Evolutionary conservation across 768 basidiomycete genomes (phyloP), one percentile per base, ranked within the genome.

Genomic region (Leccinellum albellum): DNA sequence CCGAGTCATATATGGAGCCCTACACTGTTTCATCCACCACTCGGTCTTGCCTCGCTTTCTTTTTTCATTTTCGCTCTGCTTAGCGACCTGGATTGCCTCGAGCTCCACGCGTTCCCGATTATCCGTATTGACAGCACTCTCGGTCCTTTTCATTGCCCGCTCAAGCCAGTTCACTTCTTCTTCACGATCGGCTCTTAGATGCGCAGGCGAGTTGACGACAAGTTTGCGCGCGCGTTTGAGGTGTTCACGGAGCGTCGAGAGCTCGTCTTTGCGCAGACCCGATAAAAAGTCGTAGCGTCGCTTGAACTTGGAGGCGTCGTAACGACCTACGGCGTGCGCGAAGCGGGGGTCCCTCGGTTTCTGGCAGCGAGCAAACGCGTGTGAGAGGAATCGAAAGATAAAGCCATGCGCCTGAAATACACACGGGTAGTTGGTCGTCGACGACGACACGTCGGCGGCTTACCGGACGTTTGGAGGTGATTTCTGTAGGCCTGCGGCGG

Each of bases 321-420:
- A 85, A 58, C 83, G 77, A 14, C 93, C 93, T 14, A 88, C 78
- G 9, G 88, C 73, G 26, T 84, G 79, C 26, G 88, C 75, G 73
- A 98, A 98, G 48, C 94, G 84, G 1, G 95, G 94, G 73, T 98
- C 94, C 29, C 94, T 83, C 14, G 85, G 70, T 72, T 86, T 82
- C 93, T 95, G 51, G 55, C 35, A 10, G 23, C 6, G 26, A 24
- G 49, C 32, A 29, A 56, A 37, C 17, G 33, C 20, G 6, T 28
- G 17, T 13, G 17, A 32, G 26, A 47, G 17, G 1, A 20, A 59
- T 8, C 4, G 9, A 29, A n/a, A 10, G 45, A 24, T 24, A 3
- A 24, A 21, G 8, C 15, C 21, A 6, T 20, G 10, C n/a, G 40
- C 15, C 4, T 40, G 54, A 57, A 42, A 44, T 51, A 51, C 88